Evolutionary conservation across 192 early-diverging fungal genomes (phyloP).

Genomic region (Entomortierella lignicola): DNA sequence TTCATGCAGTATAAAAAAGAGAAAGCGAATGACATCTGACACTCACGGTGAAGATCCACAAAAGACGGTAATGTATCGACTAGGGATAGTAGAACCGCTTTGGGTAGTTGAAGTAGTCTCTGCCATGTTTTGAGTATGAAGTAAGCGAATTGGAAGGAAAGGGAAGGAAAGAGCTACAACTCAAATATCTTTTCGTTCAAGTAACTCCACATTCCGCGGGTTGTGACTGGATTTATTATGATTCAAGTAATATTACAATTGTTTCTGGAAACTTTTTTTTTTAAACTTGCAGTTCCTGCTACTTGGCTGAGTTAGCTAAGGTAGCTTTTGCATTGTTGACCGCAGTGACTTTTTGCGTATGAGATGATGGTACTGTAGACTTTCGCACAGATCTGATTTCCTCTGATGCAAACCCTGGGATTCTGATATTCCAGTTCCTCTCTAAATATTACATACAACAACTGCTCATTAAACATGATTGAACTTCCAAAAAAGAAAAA

Average conservation of each 20-base stretch:
- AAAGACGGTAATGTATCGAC: conserved; percentile 48
- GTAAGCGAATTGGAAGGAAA: neutral
- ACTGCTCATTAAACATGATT: too few species aligned
- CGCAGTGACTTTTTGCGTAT: conserved; percentile 73
- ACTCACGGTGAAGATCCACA: conserved; percentile 50
- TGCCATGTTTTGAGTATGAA: conserved; percentile 25
- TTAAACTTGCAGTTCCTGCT: too few species aligned
- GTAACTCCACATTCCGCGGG: too few species aligned
- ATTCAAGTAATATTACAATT: too few species aligned
- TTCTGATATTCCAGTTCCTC: conserved; percentile 91
- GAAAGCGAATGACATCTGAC: neutral
- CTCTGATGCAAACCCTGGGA: conserved; percentile 88
- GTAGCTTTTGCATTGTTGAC: conserved; percentile 63
- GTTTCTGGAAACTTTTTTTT: too few species aligned
- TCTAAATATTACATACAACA: conserved; percentile 52
- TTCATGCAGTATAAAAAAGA: neutral
- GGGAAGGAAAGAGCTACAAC: neutral
- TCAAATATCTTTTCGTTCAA: too few species aligned
- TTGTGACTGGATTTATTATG: too few species aligned
- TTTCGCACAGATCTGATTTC: conserved; percentile 82
- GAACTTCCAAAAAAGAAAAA: too few species aligned
- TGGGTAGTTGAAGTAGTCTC: conserved; percentile 2
- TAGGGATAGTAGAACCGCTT: conserved; percentile 13
- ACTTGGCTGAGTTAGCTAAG: conserved; percentile 6
- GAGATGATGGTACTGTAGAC: conserved; percentile 66